Evolutionary conservation across 164 flowering plant genomes (phyloP), one percentile per base, ranked within the genome.

Genomic region (Umbellularia californica): DNA sequence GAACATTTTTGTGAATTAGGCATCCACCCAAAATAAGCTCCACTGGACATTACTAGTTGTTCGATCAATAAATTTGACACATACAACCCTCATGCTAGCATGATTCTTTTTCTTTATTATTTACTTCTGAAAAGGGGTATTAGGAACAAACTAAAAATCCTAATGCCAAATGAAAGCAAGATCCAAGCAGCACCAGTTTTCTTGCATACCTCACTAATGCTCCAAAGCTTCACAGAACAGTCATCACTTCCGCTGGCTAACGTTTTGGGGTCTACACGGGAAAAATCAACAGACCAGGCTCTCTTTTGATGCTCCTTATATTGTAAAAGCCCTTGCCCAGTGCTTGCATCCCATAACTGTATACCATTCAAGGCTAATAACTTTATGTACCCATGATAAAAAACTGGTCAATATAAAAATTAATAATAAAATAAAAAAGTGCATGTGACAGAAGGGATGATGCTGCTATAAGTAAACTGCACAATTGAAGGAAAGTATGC

Each of bases 201-300:
- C 63, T 58, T 60, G 50, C 83, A 73, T 89, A 78, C 98, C 95
- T 94, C 97, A 80, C 86, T 96, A 50, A 96, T 87, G 87, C 82
- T 92, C 99, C 99, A 96, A 70, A 96, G 76, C 82, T 91, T 94
- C 78, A 96, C 99, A 66, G 88, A 80, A 80, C 85, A 89, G 82
- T 96, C 99, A 86, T 96, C 99, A 82, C 99, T 89, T 74, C 99
- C 99, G 84, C 97, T 96, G 81, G 92, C 98, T 65, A 96, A 83
- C 76, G 89, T 92, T 76, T 84, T 96, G 50, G 99, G 99, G 79
- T 87, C 88, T 58, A 84, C 84, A 55, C 27, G 88, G 77, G 98
- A 94, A 79, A 96, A 96, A 79, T 96, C 98, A 78, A 90, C 96
- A 78, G 97, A 96, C 99, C 99, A 96, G 68, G 94, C 94, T 80